These are phyloP conservation scores for Onygenales sp. DNA, from an alignment of 2,329 filamentous ascomycete species.

Conservation along the genomic window DNA sequence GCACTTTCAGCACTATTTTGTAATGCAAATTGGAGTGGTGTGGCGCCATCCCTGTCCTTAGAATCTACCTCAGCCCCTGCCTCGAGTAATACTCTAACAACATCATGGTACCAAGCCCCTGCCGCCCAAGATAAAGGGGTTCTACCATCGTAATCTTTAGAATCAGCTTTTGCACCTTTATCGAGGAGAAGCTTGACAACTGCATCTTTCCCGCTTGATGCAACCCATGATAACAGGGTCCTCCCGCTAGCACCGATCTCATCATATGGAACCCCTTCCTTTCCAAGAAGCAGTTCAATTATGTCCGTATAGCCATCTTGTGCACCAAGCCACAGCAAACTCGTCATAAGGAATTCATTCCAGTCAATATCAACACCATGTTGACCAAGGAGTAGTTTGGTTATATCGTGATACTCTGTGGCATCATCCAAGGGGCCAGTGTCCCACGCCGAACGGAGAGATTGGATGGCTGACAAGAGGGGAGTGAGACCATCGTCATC, in stretches of 20 bases:
- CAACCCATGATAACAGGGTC: not conserved
- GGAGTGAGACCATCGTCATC: too few species aligned
- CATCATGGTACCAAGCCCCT: not conserved
- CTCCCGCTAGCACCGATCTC: not conserved
- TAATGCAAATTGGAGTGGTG: not conserved
- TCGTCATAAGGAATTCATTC: not conserved
- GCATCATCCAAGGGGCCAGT: too few species aligned
- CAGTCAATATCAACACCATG: not conserved
- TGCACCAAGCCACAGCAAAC: not conserved
- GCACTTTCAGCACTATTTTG: not conserved
- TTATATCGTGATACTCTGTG: not conserved
- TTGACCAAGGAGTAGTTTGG: not conserved
- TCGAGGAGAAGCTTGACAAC: conserved; percentile 11
- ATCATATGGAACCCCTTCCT: not conserved
- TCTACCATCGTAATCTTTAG: not conserved
- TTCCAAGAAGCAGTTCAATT: not conserved
- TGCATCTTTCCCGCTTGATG: conserved; percentile 1
- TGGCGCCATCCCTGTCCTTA: not conserved
- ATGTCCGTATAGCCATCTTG: not conserved
- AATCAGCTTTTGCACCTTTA: not conserved
- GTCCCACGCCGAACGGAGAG: too few species aligned
- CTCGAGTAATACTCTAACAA: not conserved
- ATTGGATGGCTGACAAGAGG: too few species aligned
- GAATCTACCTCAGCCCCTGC: not conserved
- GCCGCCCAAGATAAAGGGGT: not conserved